Evolutionary conservation across 495 filamentous ascomycete species (phyloP), one percentile per base, ranked within the genome.

Genomic region (Chlorociboria aeruginascens): DNA sequence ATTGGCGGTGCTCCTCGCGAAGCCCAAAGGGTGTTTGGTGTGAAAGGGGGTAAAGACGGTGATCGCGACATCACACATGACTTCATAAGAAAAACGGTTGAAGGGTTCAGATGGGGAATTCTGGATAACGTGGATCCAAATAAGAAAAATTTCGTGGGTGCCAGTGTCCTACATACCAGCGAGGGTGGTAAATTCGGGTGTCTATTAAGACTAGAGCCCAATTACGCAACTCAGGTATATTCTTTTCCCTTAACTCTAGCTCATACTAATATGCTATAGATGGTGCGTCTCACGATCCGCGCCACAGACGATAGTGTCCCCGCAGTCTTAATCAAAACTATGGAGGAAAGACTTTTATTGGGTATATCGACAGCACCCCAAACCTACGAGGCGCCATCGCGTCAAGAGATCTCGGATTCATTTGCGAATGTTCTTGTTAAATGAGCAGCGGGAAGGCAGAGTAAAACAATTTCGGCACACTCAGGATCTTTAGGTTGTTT

Each of bases 241-340:
- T 29, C 13, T 46, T 14, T 3, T 3, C 32, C 7, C 14, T 29
- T 12, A n/a, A 48, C 12, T 46, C 7, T 34, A 34, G 6, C 30
- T 10, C 32, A 14, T 34, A 14, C 32, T 51, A 32, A 48, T 32
- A 39, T 44, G n/a, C 28, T 20, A 38, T 37, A 98, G 92, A 95
- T 95, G 85, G 84, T 90, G 54, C 89, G 93, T 12, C 72, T 95
- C 45, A 99, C 93, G 3, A 83, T 99, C 51, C 74, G 93, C 43
- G 93, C 93, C 10, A 99, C 93, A 2, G 88, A 97, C 53, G 93
- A 97, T 54, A 71, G 65, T 10, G 83, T 96, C 2, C 88, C 92
- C 11, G 81, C 83, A 10, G 71, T 86, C 29, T 57, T 99, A 45
- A 68, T 86, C 50, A 90, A 84, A 59, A 63, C 86, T 44, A 93